phyloP scores from a whole-genome alignment of 495 filamentous ascomycete genomes.

The Parathielavia hyrcaniae region DNA sequence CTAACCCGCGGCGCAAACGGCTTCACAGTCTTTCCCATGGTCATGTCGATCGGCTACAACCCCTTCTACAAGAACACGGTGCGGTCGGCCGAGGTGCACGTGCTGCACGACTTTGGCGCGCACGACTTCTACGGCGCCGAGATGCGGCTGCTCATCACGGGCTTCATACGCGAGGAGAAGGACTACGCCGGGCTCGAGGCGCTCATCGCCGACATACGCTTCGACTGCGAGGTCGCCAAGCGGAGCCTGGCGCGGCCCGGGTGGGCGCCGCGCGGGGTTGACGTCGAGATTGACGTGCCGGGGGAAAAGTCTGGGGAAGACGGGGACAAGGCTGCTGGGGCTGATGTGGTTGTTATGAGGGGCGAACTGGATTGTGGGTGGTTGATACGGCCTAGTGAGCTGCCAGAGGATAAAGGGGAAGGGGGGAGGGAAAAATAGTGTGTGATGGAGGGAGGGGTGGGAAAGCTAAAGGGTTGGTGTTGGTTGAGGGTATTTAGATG shows the following conservation, averaged over 20 bases:
- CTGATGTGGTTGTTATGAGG: constrained; percentile 35
- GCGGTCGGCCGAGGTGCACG: constrained; percentile 82
- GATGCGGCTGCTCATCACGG: constrained; percentile 73
- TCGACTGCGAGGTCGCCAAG: constrained; percentile 79
- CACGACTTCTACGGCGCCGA: constrained; percentile 80
- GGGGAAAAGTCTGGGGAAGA: background rate
- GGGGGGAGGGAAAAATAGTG: background rate
- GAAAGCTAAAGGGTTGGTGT: background rate
- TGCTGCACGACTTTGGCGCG: constrained; percentile 64
- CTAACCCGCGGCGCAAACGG: background rate
- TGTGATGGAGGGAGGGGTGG: background rate
- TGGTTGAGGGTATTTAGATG: background rate
- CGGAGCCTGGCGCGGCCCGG: constrained; percentile 61
- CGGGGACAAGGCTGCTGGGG: no score
- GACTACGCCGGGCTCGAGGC: constrained; percentile 81
- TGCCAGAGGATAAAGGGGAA: background rate
- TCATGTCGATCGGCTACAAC: constrained; percentile 94
- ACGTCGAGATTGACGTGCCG: constrained; percentile 7
- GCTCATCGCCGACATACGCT: constrained; percentile 77
- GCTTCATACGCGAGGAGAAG: constrained; percentile 81
- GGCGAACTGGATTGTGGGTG: constrained; percentile 34
- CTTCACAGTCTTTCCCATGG: constrained; percentile 64
- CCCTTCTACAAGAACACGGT: constrained; percentile 86
- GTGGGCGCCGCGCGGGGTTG: constrained; percentile 45
- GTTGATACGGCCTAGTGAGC: constrained; percentile 31